Evolutionary conservation across 1,284 basidiomycete genomes (phyloP), one percentile per base, ranked within the genome.

Genomic region (Naganishia cerealis): DNA sequence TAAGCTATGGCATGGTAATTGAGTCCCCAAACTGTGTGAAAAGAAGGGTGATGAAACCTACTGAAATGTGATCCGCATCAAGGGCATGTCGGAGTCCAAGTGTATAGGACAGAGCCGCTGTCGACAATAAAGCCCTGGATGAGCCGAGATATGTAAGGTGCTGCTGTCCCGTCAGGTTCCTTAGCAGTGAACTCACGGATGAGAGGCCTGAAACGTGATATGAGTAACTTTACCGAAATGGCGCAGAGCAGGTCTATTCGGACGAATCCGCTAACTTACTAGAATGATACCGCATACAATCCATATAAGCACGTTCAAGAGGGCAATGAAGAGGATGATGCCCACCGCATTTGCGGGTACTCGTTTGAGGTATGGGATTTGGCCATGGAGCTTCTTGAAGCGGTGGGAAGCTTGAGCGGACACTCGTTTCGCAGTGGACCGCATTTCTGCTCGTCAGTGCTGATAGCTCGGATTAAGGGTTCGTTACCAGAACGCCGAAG

Each of bases 31-130:
- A 33, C 24, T 10, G 29, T n/a, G 15, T 7, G 10, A 53, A 7
- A n/a, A 5, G 21, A 21, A 26, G 26, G n/a, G 26, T 18, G 12
- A 10, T 33, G 36, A 21, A 10, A 39, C 61, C 55, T 33, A 68
- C 67, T 1, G 67, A 69, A 18, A 69, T 69, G 48, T 69, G 67
- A 18, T 69, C 67, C 9, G 67, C 67, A 39, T 69, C 67, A 26
- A 69, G 24, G 18, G 67, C 67, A 59, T 69, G 67, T 48, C 67
- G 55, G 1, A 69, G 57, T 1, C 67, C 67, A 15, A 69, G 50
- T 16, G 67, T 65, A 54, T 63, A 69, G 6, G 62, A 56, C 16
- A 69, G 67, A 8, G 62, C 67, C 24, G 67, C 67, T 0, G 67
- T 69, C 6, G 67, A 36, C 29, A 65, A 29, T 52, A 69, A 43